A percentile compares a stretch with the other conserved stretches of the same genome.
phyloP scores from a whole-genome alignment of 208 protist genomes.

The Acanthamoeba lenticulata region DNA sequence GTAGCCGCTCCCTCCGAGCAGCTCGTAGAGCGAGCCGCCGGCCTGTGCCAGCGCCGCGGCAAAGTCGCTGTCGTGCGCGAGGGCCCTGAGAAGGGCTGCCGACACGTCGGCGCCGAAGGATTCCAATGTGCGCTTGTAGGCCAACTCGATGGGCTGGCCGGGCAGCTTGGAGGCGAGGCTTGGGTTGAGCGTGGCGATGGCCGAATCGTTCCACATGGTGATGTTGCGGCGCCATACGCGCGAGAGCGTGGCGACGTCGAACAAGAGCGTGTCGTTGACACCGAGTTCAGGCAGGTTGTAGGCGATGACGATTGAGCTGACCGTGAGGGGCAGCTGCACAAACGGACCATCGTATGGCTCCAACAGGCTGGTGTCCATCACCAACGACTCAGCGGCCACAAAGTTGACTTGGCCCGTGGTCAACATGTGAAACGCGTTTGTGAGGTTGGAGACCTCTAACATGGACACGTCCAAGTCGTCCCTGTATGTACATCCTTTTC shows the following conservation, averaged over 20 bases:
- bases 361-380: neutral
- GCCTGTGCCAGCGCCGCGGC: neutral
- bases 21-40: neutral
- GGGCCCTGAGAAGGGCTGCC: neutral
- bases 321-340: neutral
- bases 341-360: neutral
- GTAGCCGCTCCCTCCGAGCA: neutral
- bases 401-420: neutral
- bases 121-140: neutral
- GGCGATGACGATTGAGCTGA: neutral
- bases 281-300: neutral
- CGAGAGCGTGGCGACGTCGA: neutral
- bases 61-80: neutral
- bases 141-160: neutral
- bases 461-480: neutral
- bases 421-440: neutral
- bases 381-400: neutral
- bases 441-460: neutral
- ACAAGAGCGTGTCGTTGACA: neutral
- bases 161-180: neutral
- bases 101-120: neutral
- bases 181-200: neutral
- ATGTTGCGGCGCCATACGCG: neutral
- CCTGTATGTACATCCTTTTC: neutral
- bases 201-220: slow-evolving; percentile 5